phyloP scores from a whole-genome alignment of 2,329 filamentous ascomycete genomes.

The Penicillium sp. region DNA sequence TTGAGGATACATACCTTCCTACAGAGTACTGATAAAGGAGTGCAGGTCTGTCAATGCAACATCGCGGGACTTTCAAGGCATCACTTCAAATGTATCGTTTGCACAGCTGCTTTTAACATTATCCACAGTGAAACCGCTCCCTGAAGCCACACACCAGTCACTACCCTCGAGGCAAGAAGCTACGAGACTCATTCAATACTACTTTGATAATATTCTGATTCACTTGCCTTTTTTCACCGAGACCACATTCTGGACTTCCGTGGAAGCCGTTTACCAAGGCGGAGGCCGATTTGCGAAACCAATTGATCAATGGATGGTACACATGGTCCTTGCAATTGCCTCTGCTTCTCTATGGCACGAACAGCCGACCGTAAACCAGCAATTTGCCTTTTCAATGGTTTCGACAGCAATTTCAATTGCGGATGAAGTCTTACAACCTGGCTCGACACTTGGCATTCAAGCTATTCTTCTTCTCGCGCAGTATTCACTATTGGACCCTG shows the following conservation, averaged over 20 bases:
- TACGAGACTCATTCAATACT: constrained; percentile 70
- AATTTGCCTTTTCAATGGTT: constrained; percentile 58
- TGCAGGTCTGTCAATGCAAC: constrained; percentile 86
- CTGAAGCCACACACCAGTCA: constrained; percentile 55
- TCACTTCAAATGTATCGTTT: constrained; percentile 45
- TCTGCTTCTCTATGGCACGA: constrained; percentile 68
- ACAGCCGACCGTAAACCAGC: constrained; percentile 61
- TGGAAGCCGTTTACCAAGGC: constrained; percentile 77
- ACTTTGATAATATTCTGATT: constrained; percentile 75
- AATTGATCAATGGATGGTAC: constrained; percentile 79
- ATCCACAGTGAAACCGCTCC: constrained; percentile 68
- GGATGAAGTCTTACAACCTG: constrained; percentile 78
- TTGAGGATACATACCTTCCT: background rate
- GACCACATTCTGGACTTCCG: constrained; percentile 68
- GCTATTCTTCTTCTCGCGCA: constrained; percentile 80
- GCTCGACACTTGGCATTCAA: constrained; percentile 80
- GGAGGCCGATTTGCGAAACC: constrained; percentile 58
- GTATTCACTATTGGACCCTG: constrained; percentile 84
- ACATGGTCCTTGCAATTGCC: constrained; percentile 83
- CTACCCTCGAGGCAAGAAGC: constrained; percentile 70
- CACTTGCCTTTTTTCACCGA: constrained; percentile 82
- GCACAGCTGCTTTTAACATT: constrained; percentile 52
- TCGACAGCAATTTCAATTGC: constrained; percentile 69
- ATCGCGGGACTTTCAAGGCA: constrained; percentile 86
- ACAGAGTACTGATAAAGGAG: constrained; percentile 16